Percentiles rank a stretch among this genome's conserved stretches.
phyloP scores from a whole-genome alignment of 306 rosid species.

The Cicer pinnatifidum region DNA sequence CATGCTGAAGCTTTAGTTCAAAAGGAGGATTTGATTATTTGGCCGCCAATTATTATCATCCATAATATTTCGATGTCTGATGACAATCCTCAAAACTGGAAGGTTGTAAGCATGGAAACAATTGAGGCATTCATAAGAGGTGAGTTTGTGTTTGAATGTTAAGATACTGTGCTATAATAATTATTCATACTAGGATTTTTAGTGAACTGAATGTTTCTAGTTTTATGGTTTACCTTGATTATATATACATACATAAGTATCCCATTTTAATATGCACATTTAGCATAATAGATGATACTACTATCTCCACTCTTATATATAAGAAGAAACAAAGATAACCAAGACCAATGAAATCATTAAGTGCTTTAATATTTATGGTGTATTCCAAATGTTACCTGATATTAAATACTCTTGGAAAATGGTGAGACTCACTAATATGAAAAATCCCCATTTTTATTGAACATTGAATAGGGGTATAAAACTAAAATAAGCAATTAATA shows the following conservation, averaged over 20 bases:
- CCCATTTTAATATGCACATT: slow-evolving; percentile 32
- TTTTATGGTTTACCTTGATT: slow-evolving; percentile 20
- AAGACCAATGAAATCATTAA: too few species aligned
- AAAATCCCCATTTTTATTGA: too few species aligned
- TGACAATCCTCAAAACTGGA: slow-evolving; percentile 77
- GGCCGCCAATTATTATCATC: slow-evolving; percentile 84
- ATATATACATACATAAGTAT: neutral
- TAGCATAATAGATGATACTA: neutral
- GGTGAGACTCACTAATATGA: too few species aligned
- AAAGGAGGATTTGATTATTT: slow-evolving; percentile 91
- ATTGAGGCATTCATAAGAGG: slow-evolving; percentile 89
- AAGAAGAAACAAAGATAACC: too few species aligned
- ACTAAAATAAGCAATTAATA: too few species aligned
- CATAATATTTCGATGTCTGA: slow-evolving; percentile 78
- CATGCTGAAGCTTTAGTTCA: slow-evolving; percentile 71
- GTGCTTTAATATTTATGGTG: too few species aligned
- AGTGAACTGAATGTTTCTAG: slow-evolving; percentile 15
- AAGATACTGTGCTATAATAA: slow-evolving; percentile 22
- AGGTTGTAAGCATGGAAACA: slow-evolving; percentile 73
- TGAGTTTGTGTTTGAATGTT: slow-evolving; percentile 48
- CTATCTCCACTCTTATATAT: too few species aligned
- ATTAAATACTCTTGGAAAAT: too few species aligned
- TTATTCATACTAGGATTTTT: slow-evolving; percentile 28
- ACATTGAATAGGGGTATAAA: too few species aligned
- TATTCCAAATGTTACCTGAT: too few species aligned